These are phyloP conservation scores for Mucor sp. DNA, from an alignment of 371 early-diverging fungal species.

Conservation along the genomic window DNA sequence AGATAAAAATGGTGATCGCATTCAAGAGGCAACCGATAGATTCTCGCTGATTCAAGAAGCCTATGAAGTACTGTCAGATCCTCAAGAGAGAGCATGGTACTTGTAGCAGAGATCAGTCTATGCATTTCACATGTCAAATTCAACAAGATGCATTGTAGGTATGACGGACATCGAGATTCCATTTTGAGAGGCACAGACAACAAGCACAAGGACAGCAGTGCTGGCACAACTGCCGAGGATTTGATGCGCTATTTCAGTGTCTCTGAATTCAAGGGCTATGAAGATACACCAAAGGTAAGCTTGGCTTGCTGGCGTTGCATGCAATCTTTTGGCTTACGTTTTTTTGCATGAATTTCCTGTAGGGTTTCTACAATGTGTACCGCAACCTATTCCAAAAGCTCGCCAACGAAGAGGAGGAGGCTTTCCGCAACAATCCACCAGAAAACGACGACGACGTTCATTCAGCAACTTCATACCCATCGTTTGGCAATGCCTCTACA, in stretches of 20 bases:
- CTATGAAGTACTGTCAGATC: slow-evolving; percentile 86
- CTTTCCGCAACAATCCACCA: slow-evolving; percentile 44
- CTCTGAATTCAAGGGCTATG: slow-evolving; percentile 66
- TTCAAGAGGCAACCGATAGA: slow-evolving; percentile 82
- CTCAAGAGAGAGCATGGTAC: slow-evolving; percentile 91
- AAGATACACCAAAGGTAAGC: slow-evolving; percentile 57
- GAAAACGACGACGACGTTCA: slow-evolving; percentile 35
- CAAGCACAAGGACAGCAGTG: slow-evolving; percentile 40
- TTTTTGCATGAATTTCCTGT: background rate
- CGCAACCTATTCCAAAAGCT: slow-evolving; percentile 76
- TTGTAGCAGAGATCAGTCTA: background rate
- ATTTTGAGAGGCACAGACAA: slow-evolving; percentile 75
- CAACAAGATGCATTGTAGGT: slow-evolving; percentile 39
- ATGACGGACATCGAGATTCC: slow-evolving; percentile 82
- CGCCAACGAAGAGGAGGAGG: slow-evolving; percentile 78
- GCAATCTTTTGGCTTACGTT: background rate
- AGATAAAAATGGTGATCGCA: slow-evolving; percentile 87
- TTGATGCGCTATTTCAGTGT: slow-evolving; percentile 74
- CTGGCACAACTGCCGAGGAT: slow-evolving; percentile 60
- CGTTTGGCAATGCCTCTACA: slow-evolving; percentile 64
- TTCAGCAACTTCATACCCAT: slow-evolving; percentile 42
- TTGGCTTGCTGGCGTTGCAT: background rate
- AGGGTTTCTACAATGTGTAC: slow-evolving; percentile 86
- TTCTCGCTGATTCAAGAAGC: slow-evolving; percentile 91
- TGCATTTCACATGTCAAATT: background rate